Base-by-base conservation (phyloP, 2,329 filamentous ascomycete genomes). In the Pseudocercospora vitis region DNA sequence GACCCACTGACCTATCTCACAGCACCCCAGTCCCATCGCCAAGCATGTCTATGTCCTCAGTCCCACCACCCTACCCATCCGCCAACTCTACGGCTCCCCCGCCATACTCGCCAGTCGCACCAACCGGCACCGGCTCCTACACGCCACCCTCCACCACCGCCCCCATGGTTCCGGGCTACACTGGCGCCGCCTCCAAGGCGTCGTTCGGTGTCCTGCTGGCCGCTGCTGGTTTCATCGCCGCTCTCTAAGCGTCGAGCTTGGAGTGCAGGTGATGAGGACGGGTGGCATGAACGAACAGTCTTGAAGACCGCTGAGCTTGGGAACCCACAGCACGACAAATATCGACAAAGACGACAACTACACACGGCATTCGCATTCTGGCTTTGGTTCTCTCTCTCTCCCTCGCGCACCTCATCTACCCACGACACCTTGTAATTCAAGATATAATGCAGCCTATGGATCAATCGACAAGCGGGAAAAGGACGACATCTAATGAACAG, bases 171-270 rank as follows among this genome's bases (percentile, higher is more conserved):
- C 54, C 57, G 26, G 45, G 32, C 31, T 62, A 62, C 52, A 62
- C 57, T 26, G 59, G 59, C 37, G 59, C 57, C 46, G 59, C 51
- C 35, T 35, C 31, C 55, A 60, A 62, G 59, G 57, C 54, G n/a
- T 58, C 57, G 4, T 58, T 56, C 55, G 59, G 57, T 40, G 46
- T 59, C 44, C 14, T 62, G 11, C 35, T 62, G 39, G 59, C 57
- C 37, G 59, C 59, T 39, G 57, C 53, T 42, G 59, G 59, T 59
- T 51, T 61, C 50, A 49, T 61, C 48, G 59, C 59, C 49, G 59
- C 59, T 40, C 59, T 61, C 54, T 61, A 59, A 59, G 48, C 37
- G 26, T 29, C 24, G 37, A 42, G 37, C 37, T 42, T 45, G 42
- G 42, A 31, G 23, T n/a, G 24, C 42, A 12, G 8, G 37, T 45